Evolutionary conservation across 2,329 filamentous ascomycete genomes (phyloP).

Genomic region (Exophiala lecanii-corni): DNA sequence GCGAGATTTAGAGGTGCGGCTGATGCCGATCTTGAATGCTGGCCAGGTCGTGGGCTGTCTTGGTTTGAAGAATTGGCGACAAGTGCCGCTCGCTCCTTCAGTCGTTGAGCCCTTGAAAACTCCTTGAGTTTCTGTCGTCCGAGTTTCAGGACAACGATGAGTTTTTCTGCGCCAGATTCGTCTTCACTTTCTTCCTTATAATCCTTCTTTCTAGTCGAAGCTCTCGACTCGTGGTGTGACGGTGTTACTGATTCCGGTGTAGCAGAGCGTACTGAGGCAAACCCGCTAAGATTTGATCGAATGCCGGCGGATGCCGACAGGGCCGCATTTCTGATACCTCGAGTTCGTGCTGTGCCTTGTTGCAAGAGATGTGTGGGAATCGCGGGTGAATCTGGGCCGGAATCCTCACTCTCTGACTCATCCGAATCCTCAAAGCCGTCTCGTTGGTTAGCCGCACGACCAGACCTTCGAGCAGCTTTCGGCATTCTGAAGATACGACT

Average conservation of each 20-base stretch:
- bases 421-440: slow-evolving; percentile 72
- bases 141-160: slow-evolving; percentile 73
- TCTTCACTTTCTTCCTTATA: slow-evolving; percentile 75
- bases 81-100: slow-evolving; percentile 38
- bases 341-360: slow-evolving; percentile 74
- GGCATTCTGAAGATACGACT: slow-evolving; percentile 81
- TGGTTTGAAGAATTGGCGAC: slow-evolving; percentile 25
- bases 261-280: slow-evolving; percentile 63
- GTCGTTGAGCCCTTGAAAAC: slow-evolving; percentile 50
- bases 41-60: slow-evolving; percentile 25
- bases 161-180: slow-evolving; percentile 54
- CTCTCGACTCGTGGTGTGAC: slow-evolving; percentile 67
- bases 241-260: slow-evolving; percentile 69
- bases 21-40: slow-evolving; percentile 33
- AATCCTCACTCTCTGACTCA: slow-evolving; percentile 80
- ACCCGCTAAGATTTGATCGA: slow-evolving; percentile 62
- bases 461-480: slow-evolving; percentile 50
- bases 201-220: slow-evolving; percentile 59
- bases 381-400: slow-evolving; percentile 77
- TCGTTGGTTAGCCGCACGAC: slow-evolving; percentile 53
- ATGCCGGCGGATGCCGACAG: slow-evolving; percentile 83
- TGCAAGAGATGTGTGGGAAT: slow-evolving; percentile 61
- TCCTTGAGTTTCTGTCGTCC: slow-evolving; percentile 66
- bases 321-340: slow-evolving; percentile 84
- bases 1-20: slow-evolving; percentile 30